Base-by-base conservation (phyloP, 371 early-diverging fungal genomes). In the Massospora cicadina region DNA sequence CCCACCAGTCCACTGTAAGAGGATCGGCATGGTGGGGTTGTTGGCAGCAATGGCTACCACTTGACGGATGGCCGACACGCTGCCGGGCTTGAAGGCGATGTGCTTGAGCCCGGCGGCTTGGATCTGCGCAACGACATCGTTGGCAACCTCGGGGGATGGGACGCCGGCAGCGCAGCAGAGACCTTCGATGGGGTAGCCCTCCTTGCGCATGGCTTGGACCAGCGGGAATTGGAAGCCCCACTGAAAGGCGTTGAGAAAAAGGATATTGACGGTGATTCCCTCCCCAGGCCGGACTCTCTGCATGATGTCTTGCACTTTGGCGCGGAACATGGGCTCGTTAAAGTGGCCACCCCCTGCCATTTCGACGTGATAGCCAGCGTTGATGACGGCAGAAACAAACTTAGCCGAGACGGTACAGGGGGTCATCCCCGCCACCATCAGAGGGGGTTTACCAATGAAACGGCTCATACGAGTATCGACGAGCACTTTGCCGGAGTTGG, bases 1-100 rank as follows among this genome's bases (percentile, higher is more conserved):
- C 55, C 94, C 96, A 75, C 96, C 94, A 58, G 96, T 95, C 96
- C 96, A 95, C 72, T 95, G 92, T 71, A 95, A 78, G 33, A 93
- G 81, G 59, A 95, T 79, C 28, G 94, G 89, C 84, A 93, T 89
- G 57, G 85, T 84, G 25, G 91, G 91, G 72, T 91, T 87, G 60
- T 82, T 80, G 71, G 88, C 86, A 57, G 94, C 96, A 71, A 95
- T 95, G 53, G 83, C 77, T 64, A 93, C 78, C 43, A 91, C 90
- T 65, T 90, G 87, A 60, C 88, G 81, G 68, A 95, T 92, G 21
- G 90, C 81, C 55, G 87, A 85, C 25, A 82, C 81, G 54, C 86
- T 84, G 60, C 94, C 91, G 28, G 96, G 96, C 79, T 95, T 95
- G 80, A 95, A 89, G 0, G 90, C 82, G 65, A 93, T 79, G 68